These are phyloP conservation scores for Aspergillus persii DNA, from an alignment of 2,329 filamentous ascomycete species.

Conservation along the genomic window DNA sequence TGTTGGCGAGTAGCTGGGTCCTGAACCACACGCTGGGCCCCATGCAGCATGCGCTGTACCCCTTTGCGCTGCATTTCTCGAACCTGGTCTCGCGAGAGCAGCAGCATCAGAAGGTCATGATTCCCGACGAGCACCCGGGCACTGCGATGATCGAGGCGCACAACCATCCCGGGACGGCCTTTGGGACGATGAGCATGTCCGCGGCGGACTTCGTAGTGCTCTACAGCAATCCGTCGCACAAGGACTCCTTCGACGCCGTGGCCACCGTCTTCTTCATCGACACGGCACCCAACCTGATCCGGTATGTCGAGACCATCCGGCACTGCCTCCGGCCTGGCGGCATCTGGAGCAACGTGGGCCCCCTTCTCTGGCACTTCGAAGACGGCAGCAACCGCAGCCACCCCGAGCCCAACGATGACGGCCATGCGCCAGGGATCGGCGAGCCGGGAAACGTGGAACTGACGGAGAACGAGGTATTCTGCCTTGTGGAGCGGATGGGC, in stretches of 20 bases:
- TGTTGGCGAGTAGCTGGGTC: constrained; percentile 72
- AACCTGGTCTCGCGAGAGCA: constrained; percentile 73
- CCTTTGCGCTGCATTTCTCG: constrained; percentile 84
- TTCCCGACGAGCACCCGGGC: constrained; percentile 79
- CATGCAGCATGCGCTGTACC: constrained; percentile 70
- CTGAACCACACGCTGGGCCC: constrained; percentile 55
- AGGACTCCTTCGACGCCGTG: constrained; percentile 71
- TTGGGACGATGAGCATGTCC: constrained; percentile 83
- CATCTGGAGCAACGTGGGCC: constrained; percentile 84
- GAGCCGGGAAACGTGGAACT: constrained; percentile 90
- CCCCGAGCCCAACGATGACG: constrained; percentile 16
- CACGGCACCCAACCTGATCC: constrained; percentile 87
- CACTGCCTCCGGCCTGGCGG: constrained; percentile 76
- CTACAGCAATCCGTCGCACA: constrained; percentile 66
- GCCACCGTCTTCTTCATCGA: constrained; percentile 95
- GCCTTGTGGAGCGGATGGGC: constrained; percentile 69
- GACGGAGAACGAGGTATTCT: constrained; percentile 81
- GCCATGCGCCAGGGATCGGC: constrained; percentile 62
- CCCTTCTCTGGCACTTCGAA: constrained; percentile 93
- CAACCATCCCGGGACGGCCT: constrained; percentile 28
- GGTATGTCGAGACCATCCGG: constrained; percentile 80
- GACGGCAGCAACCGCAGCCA: constrained; percentile 44
- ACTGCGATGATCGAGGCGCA: constrained; percentile 48
- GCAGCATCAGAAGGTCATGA: constrained; percentile 69
- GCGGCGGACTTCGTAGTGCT: constrained; percentile 90